A percentile compares a stretch with the other conserved stretches of the same genome.
phyloP scores from a whole-genome alignment of 176 grass and related monocot genomes.

The Rhynchospora pubera region DNA sequence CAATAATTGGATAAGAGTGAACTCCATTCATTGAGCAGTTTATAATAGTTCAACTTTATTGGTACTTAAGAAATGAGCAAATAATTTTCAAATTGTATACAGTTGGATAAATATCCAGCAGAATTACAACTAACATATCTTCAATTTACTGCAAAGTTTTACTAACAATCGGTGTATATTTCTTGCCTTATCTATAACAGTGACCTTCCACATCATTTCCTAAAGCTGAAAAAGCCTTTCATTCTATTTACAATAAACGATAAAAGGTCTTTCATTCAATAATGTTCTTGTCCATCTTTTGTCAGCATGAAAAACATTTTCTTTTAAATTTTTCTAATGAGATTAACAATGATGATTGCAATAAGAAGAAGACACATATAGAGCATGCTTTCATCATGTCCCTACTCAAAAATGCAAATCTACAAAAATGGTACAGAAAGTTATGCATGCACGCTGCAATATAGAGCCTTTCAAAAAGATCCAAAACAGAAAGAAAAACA shows the following conservation, averaged over 20 bases:
- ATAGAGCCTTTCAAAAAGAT: not conserved
- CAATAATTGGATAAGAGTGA: not conserved
- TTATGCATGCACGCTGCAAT: constrained; percentile 7
- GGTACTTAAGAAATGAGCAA: no score
- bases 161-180: no score
- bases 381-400: not conserved
- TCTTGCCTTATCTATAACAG: no score
- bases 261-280: not conserved
- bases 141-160: no score
- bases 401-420: not conserved
- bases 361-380: not conserved
- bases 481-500: not conserved
- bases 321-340: not conserved
- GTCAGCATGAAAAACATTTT: not conserved
- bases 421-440: not conserved
- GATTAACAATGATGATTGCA: not conserved
- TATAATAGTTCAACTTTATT: no score
- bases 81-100: no score
- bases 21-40: no score
- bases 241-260: not conserved
- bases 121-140: no score
- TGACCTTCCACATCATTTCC: no score
- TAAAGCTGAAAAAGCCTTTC: not conserved
- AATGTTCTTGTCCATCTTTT: not conserved
- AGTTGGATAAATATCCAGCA: no score